A percentile compares a stretch with the other conserved stretches of the same genome.
phyloP scores from a whole-genome alignment of 1,139 yeast species.

The Yamadazyma blattariae region DNA sequence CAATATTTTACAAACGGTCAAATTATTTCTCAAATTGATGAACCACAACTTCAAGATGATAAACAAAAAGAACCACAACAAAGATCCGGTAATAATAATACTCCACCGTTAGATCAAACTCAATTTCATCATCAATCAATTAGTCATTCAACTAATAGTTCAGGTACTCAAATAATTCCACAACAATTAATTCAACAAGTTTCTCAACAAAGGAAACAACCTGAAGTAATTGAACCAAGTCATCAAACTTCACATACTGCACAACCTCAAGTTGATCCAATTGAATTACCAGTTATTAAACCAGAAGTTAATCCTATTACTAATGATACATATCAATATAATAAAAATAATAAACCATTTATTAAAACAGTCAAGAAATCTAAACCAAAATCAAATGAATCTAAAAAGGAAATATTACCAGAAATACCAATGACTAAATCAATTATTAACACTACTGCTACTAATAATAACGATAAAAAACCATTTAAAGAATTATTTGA shows the following conservation, averaged over 20 bases:
- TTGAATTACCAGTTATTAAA: background rate
- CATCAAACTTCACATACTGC: slow-evolving; percentile 3
- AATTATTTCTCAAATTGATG: background rate
- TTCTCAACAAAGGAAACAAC: background rate
- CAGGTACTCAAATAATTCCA: background rate
- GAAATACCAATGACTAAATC: background rate
- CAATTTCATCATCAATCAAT: background rate
- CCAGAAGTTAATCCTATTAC: background rate
- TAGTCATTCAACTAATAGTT: background rate
- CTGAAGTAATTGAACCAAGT: slow-evolving; percentile 1
- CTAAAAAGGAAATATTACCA: too few relatives aligned
- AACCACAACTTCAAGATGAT: background rate
- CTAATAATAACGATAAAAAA: slow-evolving; percentile 2
- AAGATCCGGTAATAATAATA: too few relatives aligned
- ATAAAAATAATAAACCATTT: background rate
- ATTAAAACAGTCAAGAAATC: background rate
- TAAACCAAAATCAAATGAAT: too few relatives aligned
- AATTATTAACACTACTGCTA: background rate
- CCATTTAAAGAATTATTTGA: slow-evolving; percentile 14
- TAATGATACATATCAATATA: too few relatives aligned
- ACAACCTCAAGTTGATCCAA: background rate
- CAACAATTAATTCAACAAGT: background rate
- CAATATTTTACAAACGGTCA: background rate
- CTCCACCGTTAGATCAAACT: background rate
- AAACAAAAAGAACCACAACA: too few relatives aligned